phyloP scores from a whole-genome alignment of 2,329 filamentous ascomycete species.

The Raffaelea arxii region DNA sequence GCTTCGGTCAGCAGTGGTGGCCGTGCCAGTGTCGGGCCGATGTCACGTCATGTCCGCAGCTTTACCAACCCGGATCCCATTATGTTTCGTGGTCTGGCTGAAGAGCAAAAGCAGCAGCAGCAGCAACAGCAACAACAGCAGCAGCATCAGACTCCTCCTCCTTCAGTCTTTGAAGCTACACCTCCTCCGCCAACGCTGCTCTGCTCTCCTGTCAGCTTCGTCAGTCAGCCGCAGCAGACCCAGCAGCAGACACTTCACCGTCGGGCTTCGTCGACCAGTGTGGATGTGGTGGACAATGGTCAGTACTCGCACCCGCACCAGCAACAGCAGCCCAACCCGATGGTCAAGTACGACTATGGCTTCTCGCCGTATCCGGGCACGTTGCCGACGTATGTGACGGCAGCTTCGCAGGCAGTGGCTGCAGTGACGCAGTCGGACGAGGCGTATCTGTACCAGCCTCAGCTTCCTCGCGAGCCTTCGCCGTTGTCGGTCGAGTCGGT shows the following conservation, averaged over 20 bases:
- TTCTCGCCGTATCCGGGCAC: conserved; percentile 75
- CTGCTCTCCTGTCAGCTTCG: conserved; percentile 54
- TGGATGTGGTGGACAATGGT: conserved; percentile 27
- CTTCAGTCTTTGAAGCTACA: conserved; percentile 11
- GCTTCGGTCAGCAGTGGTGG: conserved; percentile 14
- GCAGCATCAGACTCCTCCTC: conserved; percentile 21
- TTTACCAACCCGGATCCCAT: conserved; percentile 53
- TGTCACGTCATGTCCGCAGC: conserved; percentile 44
- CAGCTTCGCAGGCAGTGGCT: conserved; percentile 16
- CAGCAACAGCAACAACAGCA: conserved; percentile 16
- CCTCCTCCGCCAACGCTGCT: conserved; percentile 44
- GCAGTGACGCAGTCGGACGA: conserved; percentile 21
- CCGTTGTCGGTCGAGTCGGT: conserved; percentile 27
- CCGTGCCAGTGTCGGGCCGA: conserved; percentile 22
- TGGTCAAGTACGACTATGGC: conserved; percentile 53
- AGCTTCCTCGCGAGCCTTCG: conserved; percentile 37
- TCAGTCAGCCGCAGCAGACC: conserved; percentile 29
- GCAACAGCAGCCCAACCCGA: conserved; percentile 25
- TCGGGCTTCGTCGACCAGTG: conserved; percentile 55
- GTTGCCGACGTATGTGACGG: conserved; percentile 36
- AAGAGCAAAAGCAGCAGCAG: conserved; percentile 26
- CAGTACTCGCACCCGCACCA: too few relatives aligned
- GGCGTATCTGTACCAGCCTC: conserved; percentile 35
- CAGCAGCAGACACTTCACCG: conserved; percentile 23
- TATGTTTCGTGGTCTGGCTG: conserved; percentile 22